Conservation (phyloP, 2,329 filamentous ascomycete genomes). For the Neophaeococcomyces aloes region DNA sequence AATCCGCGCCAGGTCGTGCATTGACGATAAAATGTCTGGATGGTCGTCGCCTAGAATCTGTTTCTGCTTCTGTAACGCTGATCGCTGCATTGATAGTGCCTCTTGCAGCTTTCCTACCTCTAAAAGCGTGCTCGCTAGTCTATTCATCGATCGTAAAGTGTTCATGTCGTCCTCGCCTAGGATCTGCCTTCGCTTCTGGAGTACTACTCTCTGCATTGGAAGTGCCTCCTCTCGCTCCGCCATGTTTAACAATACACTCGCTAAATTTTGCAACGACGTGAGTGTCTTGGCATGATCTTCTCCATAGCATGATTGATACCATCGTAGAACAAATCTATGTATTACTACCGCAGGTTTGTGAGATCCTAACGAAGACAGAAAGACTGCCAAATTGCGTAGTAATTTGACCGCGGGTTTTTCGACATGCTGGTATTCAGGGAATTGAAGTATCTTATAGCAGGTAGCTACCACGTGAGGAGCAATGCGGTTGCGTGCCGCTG, state of each 20-base stretch:
- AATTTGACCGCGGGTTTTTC: too few relatives aligned
- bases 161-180: conserved; percentile 23
- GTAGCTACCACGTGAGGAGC: too few relatives aligned
- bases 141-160: conserved; percentile 8
- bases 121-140: neutral
- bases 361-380: neutral
- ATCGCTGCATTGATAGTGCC: conserved; percentile 12
- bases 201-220: neutral
- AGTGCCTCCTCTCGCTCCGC: conserved; percentile 9
- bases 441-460: too few relatives aligned
- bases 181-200: conserved; percentile 21
- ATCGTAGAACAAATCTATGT: conserved; percentile 15
- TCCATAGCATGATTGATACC: conserved; percentile 16
- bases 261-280: neutral
- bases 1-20: conserved; percentile 16
- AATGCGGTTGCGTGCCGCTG: too few relatives aligned
- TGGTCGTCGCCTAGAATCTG: conserved; percentile 23
- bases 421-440: too few relatives aligned
- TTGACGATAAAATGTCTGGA: conserved; percentile 22
- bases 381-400: too few relatives aligned
- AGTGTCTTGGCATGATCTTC: conserved; percentile 8
- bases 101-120: conserved; percentile 11
- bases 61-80: too few relatives aligned
- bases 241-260: neutral
- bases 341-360: conserved; percentile 15